Evolutionary conservation across 106 monocot genomes (phyloP), one percentile per base, ranked within the genome.

Genomic region (Hemerocallis citrina): DNA sequence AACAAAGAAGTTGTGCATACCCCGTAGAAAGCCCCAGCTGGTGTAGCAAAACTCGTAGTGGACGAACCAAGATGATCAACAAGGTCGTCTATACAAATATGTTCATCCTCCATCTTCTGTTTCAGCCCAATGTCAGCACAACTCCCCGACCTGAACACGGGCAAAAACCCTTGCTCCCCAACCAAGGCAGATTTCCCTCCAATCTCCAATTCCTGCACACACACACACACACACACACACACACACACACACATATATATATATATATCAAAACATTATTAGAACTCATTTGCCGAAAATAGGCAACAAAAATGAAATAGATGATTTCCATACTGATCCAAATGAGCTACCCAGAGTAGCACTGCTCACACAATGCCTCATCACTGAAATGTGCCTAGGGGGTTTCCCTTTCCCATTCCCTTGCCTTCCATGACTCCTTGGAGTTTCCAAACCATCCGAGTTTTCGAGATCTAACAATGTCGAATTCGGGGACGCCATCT

Each of bases 1-100:
- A 51, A 1, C 0, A 27, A 10, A 51, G 27, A 27, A 51, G n/a
- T n/a, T 52, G 3, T 52, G 27, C 52, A 29, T 30, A 62, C 91
- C 71, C 85, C 91, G 65, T 85, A 91, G 55, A 82, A 91, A 52
- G 91, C 85, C 23, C 82, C 73, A n/a, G n/a, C n/a, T 5, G 85
- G 85, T 34, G 69, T 57, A 28, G 79, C 67, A 25, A 82, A 68
- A 47, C 38, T 21, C 0, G 73, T 39, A n/a, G n/a, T n/a, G 0
- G n/a, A 7, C 32, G 19, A 32, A 0, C 56, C 56, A 2, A 86
- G 57, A 67, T 82, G 74, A 33, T 79, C 59, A 13, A 66, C 42
- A 10, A 92, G 41, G 56, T 80, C 77, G 50, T 92, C 92, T 52
- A 92, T 73, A 22, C 92, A 83, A 36, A 83, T 34, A 55, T 92